These are phyloP conservation scores for Nissolia schottii DNA, from an alignment of 306 rosid genomes.

Conservation along the genomic window DNA sequence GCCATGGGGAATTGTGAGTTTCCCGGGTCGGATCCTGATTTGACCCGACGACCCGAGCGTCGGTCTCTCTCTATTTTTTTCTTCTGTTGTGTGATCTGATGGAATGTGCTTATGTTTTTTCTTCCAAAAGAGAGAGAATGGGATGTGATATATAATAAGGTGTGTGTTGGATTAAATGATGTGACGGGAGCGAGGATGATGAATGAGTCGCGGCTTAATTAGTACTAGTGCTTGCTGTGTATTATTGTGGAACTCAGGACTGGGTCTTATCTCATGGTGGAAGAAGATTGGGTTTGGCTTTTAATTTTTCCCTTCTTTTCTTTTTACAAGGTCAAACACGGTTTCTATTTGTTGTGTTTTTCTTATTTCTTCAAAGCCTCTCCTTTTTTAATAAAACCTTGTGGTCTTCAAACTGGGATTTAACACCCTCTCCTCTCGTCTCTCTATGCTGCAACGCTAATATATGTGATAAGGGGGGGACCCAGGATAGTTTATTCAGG, in stretches of 20 bases:
- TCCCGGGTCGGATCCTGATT: too few relatives aligned
- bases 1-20: constrained; percentile 42
- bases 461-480: background rate
- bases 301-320: too few relatives aligned
- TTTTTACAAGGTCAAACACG: constrained; percentile 49
- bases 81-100: constrained; percentile 21
- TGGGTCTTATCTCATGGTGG: constrained; percentile 5
- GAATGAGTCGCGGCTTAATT: background rate
- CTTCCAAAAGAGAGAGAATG: background rate
- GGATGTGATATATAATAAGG: background rate
- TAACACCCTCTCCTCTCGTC: background rate
- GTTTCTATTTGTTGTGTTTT: background rate
- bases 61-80: too few relatives aligned
- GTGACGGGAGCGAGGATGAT: background rate
- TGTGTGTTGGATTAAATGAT: too few relatives aligned
- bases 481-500: background rate
- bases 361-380: too few relatives aligned
- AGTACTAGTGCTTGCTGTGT: too few relatives aligned
- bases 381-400: background rate
- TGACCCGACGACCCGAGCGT: too few relatives aligned
- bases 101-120: background rate
- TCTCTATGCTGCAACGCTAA: background rate
- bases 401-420: background rate
- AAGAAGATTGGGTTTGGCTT: background rate
- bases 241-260: background rate